A percentile compares a stretch with the other conserved stretches of the same genome.
These are phyloP conservation scores for Brassica rapa DNA, from an alignment of 345 rosid species.

Conservation along the genomic window DNA sequence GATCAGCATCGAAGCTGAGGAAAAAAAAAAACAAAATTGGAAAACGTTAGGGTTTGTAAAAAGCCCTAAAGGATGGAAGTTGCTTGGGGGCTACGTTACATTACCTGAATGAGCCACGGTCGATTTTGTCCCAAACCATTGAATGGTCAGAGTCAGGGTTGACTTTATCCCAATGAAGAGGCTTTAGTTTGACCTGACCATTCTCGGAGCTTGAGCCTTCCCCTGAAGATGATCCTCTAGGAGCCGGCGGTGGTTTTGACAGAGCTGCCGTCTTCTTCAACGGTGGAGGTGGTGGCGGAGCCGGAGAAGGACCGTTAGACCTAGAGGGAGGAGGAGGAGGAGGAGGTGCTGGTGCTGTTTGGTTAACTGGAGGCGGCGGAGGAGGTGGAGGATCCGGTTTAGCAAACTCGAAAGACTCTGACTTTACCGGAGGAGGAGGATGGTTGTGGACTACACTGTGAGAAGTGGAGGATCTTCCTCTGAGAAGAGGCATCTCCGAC, in stretches of 20 bases:
- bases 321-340: slow-evolving; percentile 40
- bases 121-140: slow-evolving; percentile 92
- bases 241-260: slow-evolving; percentile 46
- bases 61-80: neutral
- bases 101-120: slow-evolving; percentile 73
- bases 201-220: slow-evolving; percentile 24
- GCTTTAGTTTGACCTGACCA: slow-evolving; percentile 70
- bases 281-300: slow-evolving; percentile 48
- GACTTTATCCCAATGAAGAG: slow-evolving; percentile 90
- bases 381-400: slow-evolving; percentile 6
- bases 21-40: neutral
- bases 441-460: slow-evolving; percentile 39
- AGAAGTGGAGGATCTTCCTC: slow-evolving; percentile 63
- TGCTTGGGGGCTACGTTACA: neutral
- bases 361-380: slow-evolving; percentile 22
- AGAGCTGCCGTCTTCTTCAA: slow-evolving; percentile 33
- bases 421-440: slow-evolving; percentile 6
- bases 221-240: slow-evolving; percentile 41
- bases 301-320: slow-evolving; percentile 32
- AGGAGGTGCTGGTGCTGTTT: slow-evolving; percentile 34
- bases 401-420: slow-evolving; percentile 20
- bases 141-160: slow-evolving; percentile 60
- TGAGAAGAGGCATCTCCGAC: slow-evolving; percentile 57
- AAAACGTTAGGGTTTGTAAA: neutral
- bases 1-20: slow-evolving; percentile 72